Conservation (phyloP, 148 eudicot species). For the Gaultheria prostrata region DNA sequence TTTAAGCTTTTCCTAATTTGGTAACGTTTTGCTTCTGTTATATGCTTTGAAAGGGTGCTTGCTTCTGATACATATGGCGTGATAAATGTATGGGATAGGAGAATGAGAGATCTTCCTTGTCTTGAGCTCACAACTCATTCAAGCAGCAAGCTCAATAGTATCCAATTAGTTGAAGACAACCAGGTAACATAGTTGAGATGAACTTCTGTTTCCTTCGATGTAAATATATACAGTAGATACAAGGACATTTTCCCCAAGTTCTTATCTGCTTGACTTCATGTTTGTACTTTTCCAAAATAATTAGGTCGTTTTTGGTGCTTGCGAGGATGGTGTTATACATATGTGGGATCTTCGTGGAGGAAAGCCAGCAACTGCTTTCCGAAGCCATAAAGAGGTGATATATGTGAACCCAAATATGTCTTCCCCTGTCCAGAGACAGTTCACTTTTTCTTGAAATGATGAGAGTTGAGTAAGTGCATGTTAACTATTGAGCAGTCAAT, state of each 20-base stretch:
- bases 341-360: constrained; percentile 99
- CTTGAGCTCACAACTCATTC: constrained; percentile 67
- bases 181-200: constrained; percentile 46
- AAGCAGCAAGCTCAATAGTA: constrained; percentile 56
- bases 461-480: neutral
- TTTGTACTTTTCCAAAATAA: constrained; percentile 8
- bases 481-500: neutral
- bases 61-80: constrained; percentile 78
- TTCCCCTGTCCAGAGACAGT: neutral
- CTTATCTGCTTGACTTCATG: constrained; percentile 8
- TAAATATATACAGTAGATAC: neutral
- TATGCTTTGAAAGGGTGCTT: constrained; percentile 51
- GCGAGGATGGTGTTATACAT: constrained; percentile 65
- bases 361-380: constrained; percentile 71
- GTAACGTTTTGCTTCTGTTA: neutral
- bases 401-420: neutral
- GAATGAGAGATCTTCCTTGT: constrained; percentile 59
- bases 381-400: constrained; percentile 69
- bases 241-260: neutral
- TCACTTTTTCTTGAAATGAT: constrained; percentile 2
- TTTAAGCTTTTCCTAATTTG: constrained; percentile 9
- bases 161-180: constrained; percentile 57
- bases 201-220: neutral
- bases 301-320: constrained; percentile 74
- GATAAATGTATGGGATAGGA: constrained; percentile 86